Conservation (phyloP, 1,284 basidiomycete genomes). For the Stereum hirsutum region DNA sequence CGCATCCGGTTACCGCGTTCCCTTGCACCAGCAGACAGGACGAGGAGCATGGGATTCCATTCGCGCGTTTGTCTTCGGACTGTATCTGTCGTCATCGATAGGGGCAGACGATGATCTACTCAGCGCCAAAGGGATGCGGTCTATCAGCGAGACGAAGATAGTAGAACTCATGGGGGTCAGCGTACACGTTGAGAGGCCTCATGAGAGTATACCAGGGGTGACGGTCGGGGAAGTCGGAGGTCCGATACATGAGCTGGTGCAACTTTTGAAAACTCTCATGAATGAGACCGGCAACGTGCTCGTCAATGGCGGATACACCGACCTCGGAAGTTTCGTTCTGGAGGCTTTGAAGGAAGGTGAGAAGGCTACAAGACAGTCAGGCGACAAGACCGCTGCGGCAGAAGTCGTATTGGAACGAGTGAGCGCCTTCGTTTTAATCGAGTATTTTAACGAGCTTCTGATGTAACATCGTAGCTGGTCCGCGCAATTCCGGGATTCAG, state of each 20-base stretch:
- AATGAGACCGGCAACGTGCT: conserved; percentile 69
- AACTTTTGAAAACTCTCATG: conserved; percentile 52
- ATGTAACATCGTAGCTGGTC: conserved; percentile 42
- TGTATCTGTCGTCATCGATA: conserved; percentile 57
- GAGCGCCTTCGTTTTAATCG: conserved; percentile 13
- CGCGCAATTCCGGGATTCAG: conserved; percentile 67
- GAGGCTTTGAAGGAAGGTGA: conserved; percentile 53
- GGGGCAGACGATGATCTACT: conserved; percentile 49
- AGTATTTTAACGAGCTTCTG: conserved; percentile 4
- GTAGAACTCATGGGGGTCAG: conserved; percentile 65
- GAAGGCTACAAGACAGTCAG: conserved; percentile 24
- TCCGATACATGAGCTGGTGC: conserved; percentile 63
- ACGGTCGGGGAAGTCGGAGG: conserved; percentile 71
- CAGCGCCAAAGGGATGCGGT: conserved; percentile 56
- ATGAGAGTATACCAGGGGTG: conserved; percentile 62
- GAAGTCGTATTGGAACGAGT: conserved; percentile 63
- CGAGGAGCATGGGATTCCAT: conserved; percentile 79
- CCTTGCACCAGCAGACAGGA: conserved; percentile 58
- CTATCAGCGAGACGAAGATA: conserved; percentile 44
- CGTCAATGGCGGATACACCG: conserved; percentile 47
- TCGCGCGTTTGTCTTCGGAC: conserved; percentile 58
- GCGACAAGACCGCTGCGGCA: conserved; percentile 27
- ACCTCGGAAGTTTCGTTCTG: conserved; percentile 67
- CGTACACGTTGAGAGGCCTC: conserved; percentile 61
- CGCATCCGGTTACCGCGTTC: conserved; percentile 67